A percentile compares a stretch with the other conserved stretches of the same genome.
These are phyloP conservation scores for Alliaria petiolata DNA, from an alignment of 345 rosid species.

Conservation along the genomic window DNA sequence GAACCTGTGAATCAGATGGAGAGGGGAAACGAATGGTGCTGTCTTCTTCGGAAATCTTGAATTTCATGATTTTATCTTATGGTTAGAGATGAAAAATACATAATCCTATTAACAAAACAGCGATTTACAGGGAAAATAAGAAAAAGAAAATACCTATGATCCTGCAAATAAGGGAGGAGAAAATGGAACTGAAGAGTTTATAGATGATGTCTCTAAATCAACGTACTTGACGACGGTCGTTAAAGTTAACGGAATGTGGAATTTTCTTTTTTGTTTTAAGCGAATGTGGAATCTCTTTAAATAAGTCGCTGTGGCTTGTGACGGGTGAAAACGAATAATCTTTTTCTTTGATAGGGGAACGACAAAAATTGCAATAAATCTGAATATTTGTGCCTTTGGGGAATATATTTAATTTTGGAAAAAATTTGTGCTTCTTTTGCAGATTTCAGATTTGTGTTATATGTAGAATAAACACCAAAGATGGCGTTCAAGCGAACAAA, in stretches of 20 bases:
- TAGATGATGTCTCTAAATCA: conserved; percentile 1
- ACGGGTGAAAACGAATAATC: conserved; percentile 20
- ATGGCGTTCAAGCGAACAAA: conserved; percentile 7
- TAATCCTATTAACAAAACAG: background rate
- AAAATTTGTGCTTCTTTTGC: background rate
- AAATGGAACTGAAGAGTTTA: background rate
- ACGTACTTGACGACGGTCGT: conserved; percentile 16
- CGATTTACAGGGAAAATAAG: background rate
- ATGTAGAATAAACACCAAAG: background rate
- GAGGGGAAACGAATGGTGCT: background rate
- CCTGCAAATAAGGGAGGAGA: conserved; percentile 18
- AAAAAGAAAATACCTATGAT: background rate
- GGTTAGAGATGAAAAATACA: background rate
- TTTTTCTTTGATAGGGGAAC: background rate
- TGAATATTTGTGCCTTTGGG: background rate
- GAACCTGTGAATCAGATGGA: conserved; percentile 26
- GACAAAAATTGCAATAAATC: no score
- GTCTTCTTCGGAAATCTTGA: conserved; percentile 13
- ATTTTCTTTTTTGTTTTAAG: conserved; percentile 11
- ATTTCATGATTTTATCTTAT: background rate
- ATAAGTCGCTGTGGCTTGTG: conserved; percentile 26
- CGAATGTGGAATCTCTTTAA: conserved; percentile 12
- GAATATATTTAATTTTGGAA: background rate
- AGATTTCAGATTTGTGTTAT: background rate
- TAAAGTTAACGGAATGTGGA: conserved; percentile 18